These are phyloP conservation scores for Metarhizium guizhouense DNA, from an alignment of 2,329 filamentous ascomycete species.

Conservation along the genomic window DNA sequence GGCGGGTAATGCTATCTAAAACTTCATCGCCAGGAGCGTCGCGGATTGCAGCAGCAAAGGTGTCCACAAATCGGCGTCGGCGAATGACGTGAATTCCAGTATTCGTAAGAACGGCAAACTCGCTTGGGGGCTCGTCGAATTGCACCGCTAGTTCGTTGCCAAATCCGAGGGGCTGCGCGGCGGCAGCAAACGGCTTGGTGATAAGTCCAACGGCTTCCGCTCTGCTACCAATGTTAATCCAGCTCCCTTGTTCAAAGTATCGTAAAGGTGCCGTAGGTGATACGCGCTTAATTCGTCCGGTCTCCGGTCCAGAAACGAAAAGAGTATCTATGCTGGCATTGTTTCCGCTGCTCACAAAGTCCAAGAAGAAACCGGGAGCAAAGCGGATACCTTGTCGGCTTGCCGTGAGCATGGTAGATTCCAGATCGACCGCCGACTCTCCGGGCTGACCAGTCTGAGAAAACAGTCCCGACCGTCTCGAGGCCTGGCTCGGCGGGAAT, in stretches of 20 bases:
- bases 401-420: slow-evolving; percentile 37
- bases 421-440: slow-evolving; percentile 36
- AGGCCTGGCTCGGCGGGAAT: slow-evolving; percentile 58
- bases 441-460: slow-evolving; percentile 11
- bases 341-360: slow-evolving; percentile 61
- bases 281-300: slow-evolving; percentile 67
- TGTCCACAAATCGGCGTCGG: slow-evolving; percentile 77
- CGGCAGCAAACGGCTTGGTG: slow-evolving; percentile 62
- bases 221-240: slow-evolving; percentile 63
- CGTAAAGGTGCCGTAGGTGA: slow-evolving; percentile 41
- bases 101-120: slow-evolving; percentile 87
- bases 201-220: slow-evolving; percentile 74
- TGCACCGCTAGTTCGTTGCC: slow-evolving; percentile 96
- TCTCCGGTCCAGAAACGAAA: slow-evolving; percentile 82
- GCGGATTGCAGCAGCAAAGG: slow-evolving; percentile 77
- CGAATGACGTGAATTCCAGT: slow-evolving; percentile 82
- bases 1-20: slow-evolving; percentile 70
- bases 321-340: slow-evolving; percentile 55
- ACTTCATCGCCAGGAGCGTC: slow-evolving; percentile 68
- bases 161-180: slow-evolving; percentile 64
- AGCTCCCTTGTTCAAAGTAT: slow-evolving; percentile 73
- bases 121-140: slow-evolving; percentile 72
- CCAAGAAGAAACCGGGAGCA: slow-evolving; percentile 84
- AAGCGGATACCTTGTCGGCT: slow-evolving; percentile 53
- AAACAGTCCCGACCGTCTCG: slow-evolving; percentile 20